Evolutionary conservation across 139 green algal species (phyloP).

Genomic region (Chlorella sp.): DNA sequence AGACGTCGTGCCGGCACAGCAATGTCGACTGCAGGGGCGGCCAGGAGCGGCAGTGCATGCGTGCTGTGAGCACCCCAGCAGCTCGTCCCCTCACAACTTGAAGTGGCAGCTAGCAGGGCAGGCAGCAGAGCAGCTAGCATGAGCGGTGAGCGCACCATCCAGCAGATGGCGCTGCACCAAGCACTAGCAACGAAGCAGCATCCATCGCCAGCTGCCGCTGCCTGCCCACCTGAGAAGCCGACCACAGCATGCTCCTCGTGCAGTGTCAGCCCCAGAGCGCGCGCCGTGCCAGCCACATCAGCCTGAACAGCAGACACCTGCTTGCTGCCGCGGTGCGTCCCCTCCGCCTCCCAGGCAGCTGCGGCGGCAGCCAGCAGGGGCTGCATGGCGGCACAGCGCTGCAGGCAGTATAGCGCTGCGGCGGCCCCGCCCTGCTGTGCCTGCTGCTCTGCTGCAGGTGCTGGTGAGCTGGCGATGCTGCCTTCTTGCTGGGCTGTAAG

Average conservation of each 20-base stretch:
- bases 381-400: background rate
- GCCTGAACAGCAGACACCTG: constrained; percentile 20
- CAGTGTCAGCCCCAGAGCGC: background rate
- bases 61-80: background rate
- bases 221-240: background rate
- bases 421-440: background rate
- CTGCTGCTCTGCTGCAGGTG: background rate
- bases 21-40: constrained; percentile 13
- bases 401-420: background rate
- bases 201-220: background rate
- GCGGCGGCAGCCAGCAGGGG: background rate
- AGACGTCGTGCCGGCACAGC: background rate
- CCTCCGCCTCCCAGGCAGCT: background rate
- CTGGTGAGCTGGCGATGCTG: background rate
- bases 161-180: background rate
- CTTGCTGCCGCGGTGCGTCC: background rate
- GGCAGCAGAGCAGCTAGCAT: too few species aligned
- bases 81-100: too few species aligned
- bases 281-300: constrained; percentile 8
- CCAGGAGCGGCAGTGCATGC: background rate
- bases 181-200: background rate
- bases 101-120: background rate
- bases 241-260: background rate
- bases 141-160: too few species aligned
- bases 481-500: background rate